A percentile compares a stretch with the other conserved stretches of the same genome.
These are phyloP conservation scores for Pythium oligandrum DNA, from an alignment of 352 stramenopile species.

Conservation along the genomic window DNA sequence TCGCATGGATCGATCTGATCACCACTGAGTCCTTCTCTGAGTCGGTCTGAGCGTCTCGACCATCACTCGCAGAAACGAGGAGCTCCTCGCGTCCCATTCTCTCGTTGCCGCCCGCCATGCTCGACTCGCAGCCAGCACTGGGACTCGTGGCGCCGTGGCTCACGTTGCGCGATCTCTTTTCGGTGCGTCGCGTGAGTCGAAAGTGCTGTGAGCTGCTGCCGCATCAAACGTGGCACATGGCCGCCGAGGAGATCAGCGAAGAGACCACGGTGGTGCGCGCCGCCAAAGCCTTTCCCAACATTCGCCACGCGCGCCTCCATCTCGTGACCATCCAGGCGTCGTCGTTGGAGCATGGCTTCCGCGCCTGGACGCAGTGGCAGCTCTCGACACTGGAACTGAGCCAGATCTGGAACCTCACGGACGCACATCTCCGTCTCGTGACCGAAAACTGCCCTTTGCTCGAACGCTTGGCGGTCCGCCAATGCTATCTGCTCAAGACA, in stretches of 20 bases:
- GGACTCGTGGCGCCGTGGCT: conserved; percentile 46
- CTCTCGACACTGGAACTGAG: conserved; percentile 40
- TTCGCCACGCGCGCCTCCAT: conserved; percentile 32
- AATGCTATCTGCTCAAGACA: conserved; percentile 59
- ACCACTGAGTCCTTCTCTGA: not conserved
- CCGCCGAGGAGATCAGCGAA: conserved; percentile 21
- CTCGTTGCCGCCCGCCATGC: conserved; percentile 1
- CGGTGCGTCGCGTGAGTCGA: conserved; percentile 24
- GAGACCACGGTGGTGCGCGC: conserved; percentile 20
- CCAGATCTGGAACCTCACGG: conserved; percentile 40
- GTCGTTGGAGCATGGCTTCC: conserved; percentile 28
- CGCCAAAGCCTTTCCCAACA: conserved; percentile 31
- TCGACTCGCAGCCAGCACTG: conserved; percentile 22
- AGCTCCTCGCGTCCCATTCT: too few relatives aligned
- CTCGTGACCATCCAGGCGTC: conserved; percentile 24
- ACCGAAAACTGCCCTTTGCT: conserved; percentile 31
- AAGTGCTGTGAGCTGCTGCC: conserved; percentile 23
- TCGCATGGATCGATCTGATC: too few relatives aligned
- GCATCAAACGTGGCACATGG: conserved; percentile 41
- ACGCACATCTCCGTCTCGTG: conserved; percentile 35
- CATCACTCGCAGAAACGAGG: conserved; percentile 1
- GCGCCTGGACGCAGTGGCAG: conserved; percentile 15
- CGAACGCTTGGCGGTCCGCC: conserved; percentile 33
- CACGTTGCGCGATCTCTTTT: conserved; percentile 32
- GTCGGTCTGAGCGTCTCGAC: not conserved